Evolutionary conservation across 805 yeast species (phyloP), one percentile per base, ranked within the genome.

Genomic region (Wickerhamiella dianesei): DNA sequence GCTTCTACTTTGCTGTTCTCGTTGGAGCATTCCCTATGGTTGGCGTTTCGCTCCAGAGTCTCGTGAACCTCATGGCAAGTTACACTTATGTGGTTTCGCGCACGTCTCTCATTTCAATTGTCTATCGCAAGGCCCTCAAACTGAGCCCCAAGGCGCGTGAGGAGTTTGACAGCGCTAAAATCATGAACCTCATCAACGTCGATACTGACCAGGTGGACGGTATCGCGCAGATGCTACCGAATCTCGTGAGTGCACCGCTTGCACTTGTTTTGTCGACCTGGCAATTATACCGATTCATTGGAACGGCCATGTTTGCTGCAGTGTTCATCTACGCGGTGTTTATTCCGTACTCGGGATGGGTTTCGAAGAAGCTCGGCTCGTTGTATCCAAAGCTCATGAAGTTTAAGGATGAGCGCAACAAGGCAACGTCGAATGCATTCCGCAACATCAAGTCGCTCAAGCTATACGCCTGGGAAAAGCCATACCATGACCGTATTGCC

Each of bases 401-500:
- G 48, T 73, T 74, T 58, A 88, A 89, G 61, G 99, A 92, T 65
- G 84, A 81, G 61, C 79, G 99, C 69, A 83, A 94, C 17, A 78
- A 94, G 55, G 70, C 85, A 37, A 80, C 85, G 46, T 78, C 84
- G 49, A 96, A 88, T 62, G 86, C 87, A 46, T 72, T 88, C 62
- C 82, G 84, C 62, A 86, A 85, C 60, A 85, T 88, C 61, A 88
- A 87, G 65, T 85, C 96, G 4, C 70, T 92, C 60, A 92, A 92
- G 63, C 72, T 94, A 40, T 94, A 94, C 58, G 94, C 94, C 2
- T 92, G 99, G 99, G 99, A 92, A 66, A 66, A 62, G 35, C 95
- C 97, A 2, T 87, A 84, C 62, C 75, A 76, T 59, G 75, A 73
- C 32, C 82, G 82, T 56, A 70, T 94, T 50, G 29, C 37, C 3